phyloP scores from a whole-genome alignment of 495 filamentous ascomycete species.

The Aspergillus ostianus region DNA sequence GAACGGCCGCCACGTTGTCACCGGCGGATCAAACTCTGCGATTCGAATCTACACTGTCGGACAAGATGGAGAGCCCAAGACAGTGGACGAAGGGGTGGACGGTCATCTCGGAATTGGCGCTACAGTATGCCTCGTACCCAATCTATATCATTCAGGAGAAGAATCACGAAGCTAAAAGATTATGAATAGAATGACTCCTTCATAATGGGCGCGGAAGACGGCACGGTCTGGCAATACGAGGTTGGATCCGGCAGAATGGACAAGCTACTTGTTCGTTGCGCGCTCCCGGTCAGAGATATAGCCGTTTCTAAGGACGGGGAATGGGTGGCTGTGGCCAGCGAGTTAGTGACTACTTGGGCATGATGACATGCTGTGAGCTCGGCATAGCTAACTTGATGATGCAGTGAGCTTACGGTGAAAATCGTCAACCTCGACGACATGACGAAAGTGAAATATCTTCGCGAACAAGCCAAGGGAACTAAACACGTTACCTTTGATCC shows the following conservation, averaged over 20 bases:
- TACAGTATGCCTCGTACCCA: constrained; percentile 48
- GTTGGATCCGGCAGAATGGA: constrained; percentile 73
- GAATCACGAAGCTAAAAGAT: constrained; percentile 6
- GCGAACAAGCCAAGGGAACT: constrained; percentile 76
- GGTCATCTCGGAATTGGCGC: constrained; percentile 75
- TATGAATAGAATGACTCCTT: constrained; percentile 69
- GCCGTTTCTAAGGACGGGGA: constrained; percentile 76
- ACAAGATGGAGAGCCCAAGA: constrained; percentile 84
- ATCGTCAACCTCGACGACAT: constrained; percentile 80
- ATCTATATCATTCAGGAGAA: neutral
- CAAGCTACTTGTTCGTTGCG: constrained; percentile 74
- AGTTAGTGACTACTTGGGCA: constrained; percentile 46
- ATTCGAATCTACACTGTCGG: constrained; percentile 89
- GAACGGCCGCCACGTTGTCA: constrained; percentile 69
- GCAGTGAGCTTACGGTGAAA: constrained; percentile 80
- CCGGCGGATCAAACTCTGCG: constrained; percentile 84
- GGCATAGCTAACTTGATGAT: constrained; percentile 13
- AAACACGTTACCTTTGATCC: constrained; percentile 91
- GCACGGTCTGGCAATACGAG: constrained; percentile 84
- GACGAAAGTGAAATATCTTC: constrained; percentile 67
- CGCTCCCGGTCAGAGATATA: constrained; percentile 82
- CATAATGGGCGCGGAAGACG: constrained; percentile 86
- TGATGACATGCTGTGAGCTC: neutral
- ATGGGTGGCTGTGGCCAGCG: constrained; percentile 95
- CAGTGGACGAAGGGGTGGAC: constrained; percentile 84